Base-by-base conservation (phyloP, 2,329 filamentous ascomycete genomes). In the Aspergillus novofumigatus region DNA sequence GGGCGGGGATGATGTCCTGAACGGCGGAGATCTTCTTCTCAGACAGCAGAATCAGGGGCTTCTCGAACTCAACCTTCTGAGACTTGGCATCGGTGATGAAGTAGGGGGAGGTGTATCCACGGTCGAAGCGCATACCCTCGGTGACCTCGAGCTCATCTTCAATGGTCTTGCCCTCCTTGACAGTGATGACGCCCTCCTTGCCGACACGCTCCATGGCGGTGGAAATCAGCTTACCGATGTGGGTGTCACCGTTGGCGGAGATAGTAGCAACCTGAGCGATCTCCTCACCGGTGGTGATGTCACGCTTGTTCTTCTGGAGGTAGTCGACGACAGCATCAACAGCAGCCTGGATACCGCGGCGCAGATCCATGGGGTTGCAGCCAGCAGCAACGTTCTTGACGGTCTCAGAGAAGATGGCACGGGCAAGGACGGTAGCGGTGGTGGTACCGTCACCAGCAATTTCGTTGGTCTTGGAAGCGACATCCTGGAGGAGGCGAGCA, bases 1-100 rank as follows among this genome's bases (percentile, higher is more conserved):
- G 91, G 64, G 94, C 92, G 64, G 94, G 94, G 72, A 99, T 93
- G 73, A 99, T 97, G 79, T 99, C 94, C 82, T 97, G 93, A 59
- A 97, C 94, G 59, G 92, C 91, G 53, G 94, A 99, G 79, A 99
- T 99, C 88, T 99, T 99, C 90, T 97, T 97, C 87, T 99, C 94
- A 8, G 94, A 97, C 55, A 99, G 90, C 52, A 99, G 90, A 76
- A 99, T 94, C 74, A 99, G 81, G 65, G 94, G 94, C 86, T 99
- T 97, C 87, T 99, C 94, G 67, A 99, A 99, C 82, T 99, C 94
- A 57, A 97, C 92, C 87, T 99, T 99, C 78, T 96, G 92, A 59
- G 92, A 79, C 88, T 99, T 99, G 85, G 92, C 82, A 73, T 99
- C 94, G 82, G 94, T 99, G 83, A 99, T 99, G 85, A 99, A 99